phyloP scores from a whole-genome alignment of 352 stramenopile species.

The Achlya hypogyna region DNA sequence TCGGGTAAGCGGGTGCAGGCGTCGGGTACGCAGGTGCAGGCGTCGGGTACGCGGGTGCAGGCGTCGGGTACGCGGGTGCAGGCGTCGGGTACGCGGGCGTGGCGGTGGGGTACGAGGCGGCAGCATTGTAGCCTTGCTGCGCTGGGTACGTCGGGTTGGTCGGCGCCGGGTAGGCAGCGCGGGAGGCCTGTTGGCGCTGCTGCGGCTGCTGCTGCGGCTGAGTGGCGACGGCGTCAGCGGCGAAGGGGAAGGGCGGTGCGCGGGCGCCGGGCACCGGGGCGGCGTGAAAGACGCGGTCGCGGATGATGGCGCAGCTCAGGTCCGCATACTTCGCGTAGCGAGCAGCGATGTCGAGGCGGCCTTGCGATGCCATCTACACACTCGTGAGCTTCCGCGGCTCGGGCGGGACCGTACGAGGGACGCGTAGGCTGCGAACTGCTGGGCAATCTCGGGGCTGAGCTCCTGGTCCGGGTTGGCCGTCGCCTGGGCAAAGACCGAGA shows the following conservation, averaged over 20 bases:
- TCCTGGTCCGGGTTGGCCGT: constrained; percentile 76
- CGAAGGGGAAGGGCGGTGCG: constrained; percentile 74
- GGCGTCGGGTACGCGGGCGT: neutral
- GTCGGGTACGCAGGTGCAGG: constrained; percentile 4
- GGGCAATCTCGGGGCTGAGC: constrained; percentile 80
- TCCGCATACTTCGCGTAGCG: constrained; percentile 87
- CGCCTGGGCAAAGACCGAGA: constrained; percentile 89
- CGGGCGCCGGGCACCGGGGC: constrained; percentile 66
- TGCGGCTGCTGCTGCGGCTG: constrained; percentile 53
- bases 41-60: constrained; percentile 15
- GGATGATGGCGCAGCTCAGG: constrained; percentile 69
- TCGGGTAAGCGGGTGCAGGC: constrained; percentile 14
- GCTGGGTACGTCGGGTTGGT: no score
- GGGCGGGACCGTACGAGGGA: constrained; percentile 40
- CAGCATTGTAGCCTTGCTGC: constrained; percentile 39
- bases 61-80: neutral
- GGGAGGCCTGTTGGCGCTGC: constrained; percentile 23
- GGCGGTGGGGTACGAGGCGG: constrained; percentile 15
- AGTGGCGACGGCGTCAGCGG: neutral
- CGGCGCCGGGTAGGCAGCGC: neutral
- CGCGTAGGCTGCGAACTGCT: constrained; percentile 90
- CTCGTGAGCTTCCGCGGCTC: neutral
- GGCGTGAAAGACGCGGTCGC: constrained; percentile 81
- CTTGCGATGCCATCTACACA: constrained; percentile 86
- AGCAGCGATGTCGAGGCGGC: constrained; percentile 83